These are phyloP conservation scores for Phytopythium sindhum DNA, from an alignment of 352 stramenopile genomes.

Conservation along the genomic window DNA sequence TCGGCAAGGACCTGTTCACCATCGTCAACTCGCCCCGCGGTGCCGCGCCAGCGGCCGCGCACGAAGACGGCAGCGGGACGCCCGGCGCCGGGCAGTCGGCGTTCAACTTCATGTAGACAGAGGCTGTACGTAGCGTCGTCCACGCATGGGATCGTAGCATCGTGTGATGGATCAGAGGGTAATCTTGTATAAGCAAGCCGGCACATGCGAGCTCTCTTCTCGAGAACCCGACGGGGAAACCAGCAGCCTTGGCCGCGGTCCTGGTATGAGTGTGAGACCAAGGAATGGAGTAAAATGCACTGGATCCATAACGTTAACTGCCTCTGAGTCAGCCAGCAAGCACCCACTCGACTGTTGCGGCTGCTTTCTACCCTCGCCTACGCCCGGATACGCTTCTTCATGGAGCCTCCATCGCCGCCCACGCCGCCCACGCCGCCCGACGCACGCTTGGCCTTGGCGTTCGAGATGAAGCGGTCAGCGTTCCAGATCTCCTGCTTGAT, in stretches of 20 bases:
- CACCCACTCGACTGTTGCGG: not conserved
- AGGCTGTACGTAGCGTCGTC: not conserved
- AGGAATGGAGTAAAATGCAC: too few relatives aligned
- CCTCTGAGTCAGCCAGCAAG: too few relatives aligned
- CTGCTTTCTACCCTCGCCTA: constrained; percentile 3
- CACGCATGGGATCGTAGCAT: not conserved
- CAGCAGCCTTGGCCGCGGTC: too few relatives aligned
- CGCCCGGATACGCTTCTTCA: constrained; percentile 31
- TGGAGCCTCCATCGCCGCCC: not conserved
- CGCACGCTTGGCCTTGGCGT: constrained; percentile 38
- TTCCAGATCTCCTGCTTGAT: constrained; percentile 78
- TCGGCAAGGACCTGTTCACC: constrained; percentile 84
- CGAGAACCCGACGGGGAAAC: too few relatives aligned
- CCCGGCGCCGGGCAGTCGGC: constrained; percentile 55
- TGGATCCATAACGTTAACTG: too few relatives aligned
- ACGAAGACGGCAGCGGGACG: constrained; percentile 16
- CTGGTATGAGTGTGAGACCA: too few relatives aligned
- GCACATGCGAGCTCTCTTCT: too few relatives aligned
- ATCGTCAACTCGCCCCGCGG: constrained; percentile 79
- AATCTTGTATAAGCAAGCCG: constrained; percentile 1
- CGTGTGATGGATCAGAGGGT: not conserved
- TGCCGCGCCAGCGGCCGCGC: constrained; percentile 15
- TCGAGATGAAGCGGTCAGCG: constrained; percentile 43
- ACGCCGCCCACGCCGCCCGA: too few relatives aligned
- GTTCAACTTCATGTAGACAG: constrained; percentile 89